Percentiles rank a stretch among this genome's conserved stretches.
Conservation (phyloP, 2,329 filamentous ascomycete species). For the Helicocarpus griseus region DNA sequence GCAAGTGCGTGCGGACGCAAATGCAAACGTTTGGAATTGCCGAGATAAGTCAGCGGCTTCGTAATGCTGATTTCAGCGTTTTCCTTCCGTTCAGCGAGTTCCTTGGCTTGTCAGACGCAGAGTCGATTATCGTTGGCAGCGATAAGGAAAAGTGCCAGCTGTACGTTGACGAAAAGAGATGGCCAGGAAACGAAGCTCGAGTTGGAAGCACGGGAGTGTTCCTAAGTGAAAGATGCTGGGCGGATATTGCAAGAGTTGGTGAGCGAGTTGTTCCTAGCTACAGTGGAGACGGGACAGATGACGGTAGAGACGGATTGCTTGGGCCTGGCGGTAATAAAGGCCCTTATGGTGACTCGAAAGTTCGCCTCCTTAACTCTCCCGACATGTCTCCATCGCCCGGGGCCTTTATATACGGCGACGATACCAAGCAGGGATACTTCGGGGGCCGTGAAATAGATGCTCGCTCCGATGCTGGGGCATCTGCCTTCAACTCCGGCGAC, state of each 20-base stretch:
- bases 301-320: constrained; percentile 52
- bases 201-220: constrained; percentile 91
- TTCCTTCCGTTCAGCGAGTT: constrained; percentile 97
- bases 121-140: constrained; percentile 78
- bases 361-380: constrained; percentile 42
- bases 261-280: constrained; percentile 52
- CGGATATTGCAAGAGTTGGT: constrained; percentile 69
- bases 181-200: constrained; percentile 83
- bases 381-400: constrained; percentile 44
- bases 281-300: constrained; percentile 47
- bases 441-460: constrained; percentile 67
- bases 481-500: constrained; percentile 83
- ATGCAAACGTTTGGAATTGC: constrained; percentile 93
- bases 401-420: constrained; percentile 57
- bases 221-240: constrained; percentile 90
- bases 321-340: constrained; percentile 34
- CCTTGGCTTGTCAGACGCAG: constrained; percentile 73
- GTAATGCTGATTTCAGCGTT: constrained; percentile 88
- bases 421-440: constrained; percentile 74
- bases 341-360: constrained; percentile 41
- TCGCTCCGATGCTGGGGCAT: constrained; percentile 83
- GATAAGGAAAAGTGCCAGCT: constrained; percentile 86
- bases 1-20: constrained; percentile 92
- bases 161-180: constrained; percentile 83
- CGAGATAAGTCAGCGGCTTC: constrained; percentile 86